Conservation (phyloP, 306 rosid genomes). For the Oemleria cerasiformis region DNA sequence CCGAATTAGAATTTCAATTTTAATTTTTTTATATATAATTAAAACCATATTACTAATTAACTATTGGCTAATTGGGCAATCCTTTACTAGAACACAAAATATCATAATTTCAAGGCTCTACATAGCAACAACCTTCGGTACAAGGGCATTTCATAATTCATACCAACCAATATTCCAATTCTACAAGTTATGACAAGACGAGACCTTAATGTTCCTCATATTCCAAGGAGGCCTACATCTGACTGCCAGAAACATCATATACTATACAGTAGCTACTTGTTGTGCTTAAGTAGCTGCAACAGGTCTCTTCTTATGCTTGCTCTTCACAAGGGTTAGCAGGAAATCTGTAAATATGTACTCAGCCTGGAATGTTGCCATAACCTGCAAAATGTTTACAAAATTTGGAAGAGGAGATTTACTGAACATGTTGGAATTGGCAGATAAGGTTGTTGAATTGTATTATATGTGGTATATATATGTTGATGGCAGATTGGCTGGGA, state of each 20-base stretch:
- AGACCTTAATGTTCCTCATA: neutral
- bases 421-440: too few species aligned
- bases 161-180: neutral
- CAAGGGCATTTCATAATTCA: neutral
- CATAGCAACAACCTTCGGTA: neutral
- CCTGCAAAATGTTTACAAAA: slow-evolving; percentile 40
- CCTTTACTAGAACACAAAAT: neutral
- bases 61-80: too few species aligned
- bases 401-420: neutral
- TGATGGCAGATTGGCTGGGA: too few species aligned
- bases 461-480: too few species aligned
- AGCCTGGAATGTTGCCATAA: slow-evolving; percentile 87
- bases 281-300: slow-evolving; percentile 10
- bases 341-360: slow-evolving; percentile 92
- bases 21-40: too few species aligned
- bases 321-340: slow-evolving; percentile 57
- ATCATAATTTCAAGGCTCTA: neutral
- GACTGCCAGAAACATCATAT: slow-evolving; percentile 4
- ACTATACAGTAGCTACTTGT: neutral
- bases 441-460: too few species aligned
- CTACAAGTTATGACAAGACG: neutral
- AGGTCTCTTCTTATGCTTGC: slow-evolving; percentile 50
- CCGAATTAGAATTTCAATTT: too few species aligned
- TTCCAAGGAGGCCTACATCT: neutral
- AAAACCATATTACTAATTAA: too few species aligned